phyloP scores from a whole-genome alignment of 352 stramenopile species.

The Globisporangium nagaii region DNA sequence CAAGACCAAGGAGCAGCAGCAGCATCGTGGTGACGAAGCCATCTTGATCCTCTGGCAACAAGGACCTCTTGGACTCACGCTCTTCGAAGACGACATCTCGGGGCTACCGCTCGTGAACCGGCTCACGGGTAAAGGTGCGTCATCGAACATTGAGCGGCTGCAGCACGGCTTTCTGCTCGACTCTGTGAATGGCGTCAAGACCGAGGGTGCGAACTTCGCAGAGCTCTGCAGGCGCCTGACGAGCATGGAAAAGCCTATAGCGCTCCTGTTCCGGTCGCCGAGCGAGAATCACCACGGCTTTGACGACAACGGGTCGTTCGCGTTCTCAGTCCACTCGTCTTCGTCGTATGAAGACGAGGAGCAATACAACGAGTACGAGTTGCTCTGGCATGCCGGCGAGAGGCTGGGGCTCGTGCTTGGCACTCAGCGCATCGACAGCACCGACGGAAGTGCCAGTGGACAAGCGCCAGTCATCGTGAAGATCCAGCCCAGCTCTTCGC shows the following conservation, averaged over 20 bases:
- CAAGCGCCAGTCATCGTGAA: conserved; percentile 2
- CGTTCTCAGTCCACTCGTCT: conserved; percentile 2
- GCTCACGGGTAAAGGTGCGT: conserved; percentile 57
- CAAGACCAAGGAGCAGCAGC: too few species aligned
- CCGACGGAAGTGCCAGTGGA: not conserved
- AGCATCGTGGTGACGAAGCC: conserved; percentile 1
- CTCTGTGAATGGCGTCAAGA: conserved; percentile 43
- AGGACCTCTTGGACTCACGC: conserved; percentile 42
- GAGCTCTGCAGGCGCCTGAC: conserved; percentile 28
- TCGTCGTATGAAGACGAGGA: not conserved
- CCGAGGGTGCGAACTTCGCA: conserved; percentile 20
- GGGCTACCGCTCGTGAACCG: conserved; percentile 50
- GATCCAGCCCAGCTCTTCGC: conserved; percentile 16
- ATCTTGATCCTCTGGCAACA: conserved; percentile 48
- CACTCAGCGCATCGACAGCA: not conserved
- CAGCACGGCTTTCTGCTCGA: conserved; percentile 39
- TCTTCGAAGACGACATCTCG: conserved; percentile 45
- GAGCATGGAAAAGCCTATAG: conserved; percentile 33
- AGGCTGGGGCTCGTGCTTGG: conserved; percentile 12
- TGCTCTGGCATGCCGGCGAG: conserved; percentile 6
- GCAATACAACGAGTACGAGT: conserved; percentile 7
- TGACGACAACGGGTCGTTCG: conserved; percentile 8
- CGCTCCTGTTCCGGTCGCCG: conserved; percentile 40
- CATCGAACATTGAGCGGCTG: conserved; percentile 30
- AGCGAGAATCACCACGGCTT: conserved; percentile 10